A percentile compares a stretch with the other conserved stretches of the same genome.
Evolutionary conservation across 768 basidiomycete species (phyloP).

Genomic region (Rubroboletus satanas): DNA sequence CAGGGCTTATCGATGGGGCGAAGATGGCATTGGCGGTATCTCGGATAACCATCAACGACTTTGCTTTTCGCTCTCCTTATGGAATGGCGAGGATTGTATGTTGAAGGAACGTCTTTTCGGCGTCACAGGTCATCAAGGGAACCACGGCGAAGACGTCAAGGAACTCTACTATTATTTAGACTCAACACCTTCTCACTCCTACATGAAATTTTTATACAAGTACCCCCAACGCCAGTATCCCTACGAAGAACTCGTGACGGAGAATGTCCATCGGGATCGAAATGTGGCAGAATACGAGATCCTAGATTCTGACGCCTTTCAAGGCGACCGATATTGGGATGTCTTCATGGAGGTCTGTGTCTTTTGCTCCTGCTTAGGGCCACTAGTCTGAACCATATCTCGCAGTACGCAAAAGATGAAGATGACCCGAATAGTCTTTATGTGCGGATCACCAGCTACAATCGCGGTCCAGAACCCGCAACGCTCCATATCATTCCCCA

Average conservation of each 20-base stretch:
- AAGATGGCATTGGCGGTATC: constrained; percentile 96
- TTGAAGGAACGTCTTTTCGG: constrained; percentile 97
- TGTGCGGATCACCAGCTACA: constrained; percentile 93
- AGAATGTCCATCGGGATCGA: constrained; percentile 77
- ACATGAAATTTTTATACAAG: constrained; percentile 99
- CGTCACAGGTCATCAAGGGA: constrained; percentile 94
- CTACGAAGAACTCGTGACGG: constrained; percentile 88
- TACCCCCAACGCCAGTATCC: constrained; percentile 92
- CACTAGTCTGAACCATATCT: constrained; percentile 2
- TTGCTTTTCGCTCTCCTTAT: constrained; percentile 86
- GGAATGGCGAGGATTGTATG: constrained; percentile 94
- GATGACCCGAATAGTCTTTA: constrained; percentile 85
- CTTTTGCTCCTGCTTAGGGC: constrained; percentile 4
- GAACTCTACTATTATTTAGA: constrained; percentile 99
- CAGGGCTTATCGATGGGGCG: constrained; percentile 97
- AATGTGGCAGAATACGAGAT: constrained; percentile 92
- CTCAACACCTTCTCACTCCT: constrained; percentile 97
- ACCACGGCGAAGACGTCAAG: constrained; percentile 99
- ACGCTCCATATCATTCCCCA: constrained; percentile 94
- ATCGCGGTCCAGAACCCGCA: constrained; percentile 92
- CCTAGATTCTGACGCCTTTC: constrained; percentile 86
- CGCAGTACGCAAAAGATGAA: constrained; percentile 95
- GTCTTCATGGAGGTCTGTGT: constrained; percentile 87
- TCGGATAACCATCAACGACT: constrained; percentile 96
- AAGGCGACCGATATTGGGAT: constrained; percentile 96